These are phyloP conservation scores for Protostelium mycophagum DNA, from an alignment of 78 protist genomes.

Conservation along the genomic window DNA sequence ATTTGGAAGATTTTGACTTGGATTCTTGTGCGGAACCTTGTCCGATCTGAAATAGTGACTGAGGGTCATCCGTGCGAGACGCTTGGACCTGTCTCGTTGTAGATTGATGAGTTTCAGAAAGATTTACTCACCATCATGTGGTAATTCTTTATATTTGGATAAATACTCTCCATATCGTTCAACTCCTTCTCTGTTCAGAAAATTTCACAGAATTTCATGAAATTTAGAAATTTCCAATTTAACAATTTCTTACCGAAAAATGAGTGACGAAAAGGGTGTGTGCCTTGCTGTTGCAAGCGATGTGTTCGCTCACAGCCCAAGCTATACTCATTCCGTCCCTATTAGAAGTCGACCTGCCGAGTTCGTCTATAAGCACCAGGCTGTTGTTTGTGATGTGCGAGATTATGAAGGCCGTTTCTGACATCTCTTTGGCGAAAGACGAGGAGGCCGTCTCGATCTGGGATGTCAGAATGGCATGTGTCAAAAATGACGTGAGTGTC, in stretches of 20 bases:
- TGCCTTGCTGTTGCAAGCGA: slow-evolving; percentile 24
- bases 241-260: too few species aligned
- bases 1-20: background rate
- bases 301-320: slow-evolving; percentile 42
- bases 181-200: too few species aligned
- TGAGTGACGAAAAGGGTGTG: slow-evolving; percentile 48
- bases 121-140: background rate
- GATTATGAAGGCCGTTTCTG: slow-evolving; percentile 47
- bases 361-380: slow-evolving; percentile 55
- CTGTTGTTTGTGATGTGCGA: slow-evolving; percentile 33
- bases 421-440: slow-evolving; percentile 55
- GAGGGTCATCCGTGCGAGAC: background rate
- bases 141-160: background rate
- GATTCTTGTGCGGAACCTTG: background rate
- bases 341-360: slow-evolving; percentile 62
- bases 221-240: too few species aligned
- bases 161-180: background rate
- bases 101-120: background rate
- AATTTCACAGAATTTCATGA: too few species aligned
- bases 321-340: slow-evolving; percentile 58
- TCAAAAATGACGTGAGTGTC: background rate
- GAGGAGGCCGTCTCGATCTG: background rate
- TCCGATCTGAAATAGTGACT: background rate
- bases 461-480: background rate
- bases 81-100: background rate